Evolutionary conservation across 1,284 basidiomycete species (phyloP).

Genomic region (Cutaneotrichosporon sp.): DNA sequence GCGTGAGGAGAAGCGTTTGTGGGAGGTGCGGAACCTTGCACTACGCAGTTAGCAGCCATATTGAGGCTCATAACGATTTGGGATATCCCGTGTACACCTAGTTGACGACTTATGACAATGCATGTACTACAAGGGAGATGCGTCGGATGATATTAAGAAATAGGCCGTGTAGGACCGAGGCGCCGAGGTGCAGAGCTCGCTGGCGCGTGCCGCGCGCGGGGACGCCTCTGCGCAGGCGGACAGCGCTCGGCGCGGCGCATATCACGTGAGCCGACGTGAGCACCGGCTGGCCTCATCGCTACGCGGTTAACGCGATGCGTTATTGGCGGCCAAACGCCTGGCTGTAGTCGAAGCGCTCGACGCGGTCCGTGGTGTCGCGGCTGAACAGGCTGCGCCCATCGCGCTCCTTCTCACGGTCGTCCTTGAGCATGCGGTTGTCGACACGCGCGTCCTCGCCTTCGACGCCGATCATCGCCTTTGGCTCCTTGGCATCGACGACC

Average conservation of each 20-base stretch:
- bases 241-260: neutral
- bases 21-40: slow-evolving; percentile 51
- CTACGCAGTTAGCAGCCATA: slow-evolving; percentile 1
- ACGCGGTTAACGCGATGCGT: neutral
- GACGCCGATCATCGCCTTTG: slow-evolving; percentile 76
- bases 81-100: slow-evolving; percentile 7
- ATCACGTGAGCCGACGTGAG: neutral
- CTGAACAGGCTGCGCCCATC: slow-evolving; percentile 58
- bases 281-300: neutral
- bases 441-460: slow-evolving; percentile 88
- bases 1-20: slow-evolving; percentile 45
- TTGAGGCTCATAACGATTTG: neutral
- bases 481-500: slow-evolving; percentile 91
- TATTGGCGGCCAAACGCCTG: slow-evolving; percentile 3
- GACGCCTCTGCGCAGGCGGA: neutral
- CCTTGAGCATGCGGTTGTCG: slow-evolving; percentile 75
- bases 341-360: slow-evolving; percentile 34
- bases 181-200: neutral
- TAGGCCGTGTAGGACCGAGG: neutral
- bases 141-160: neutral
- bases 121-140: slow-evolving; percentile 15
- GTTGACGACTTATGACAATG: slow-evolving; percentile 14
- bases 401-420: slow-evolving; percentile 63
- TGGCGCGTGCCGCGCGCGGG: neutral
- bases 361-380: slow-evolving; percentile 47